Percentiles rank a stretch among this genome's conserved stretches.
Evolutionary conservation across 23 red algal species (phyloP).

Genomic region (Gracilaria vermiculophylla): DNA sequence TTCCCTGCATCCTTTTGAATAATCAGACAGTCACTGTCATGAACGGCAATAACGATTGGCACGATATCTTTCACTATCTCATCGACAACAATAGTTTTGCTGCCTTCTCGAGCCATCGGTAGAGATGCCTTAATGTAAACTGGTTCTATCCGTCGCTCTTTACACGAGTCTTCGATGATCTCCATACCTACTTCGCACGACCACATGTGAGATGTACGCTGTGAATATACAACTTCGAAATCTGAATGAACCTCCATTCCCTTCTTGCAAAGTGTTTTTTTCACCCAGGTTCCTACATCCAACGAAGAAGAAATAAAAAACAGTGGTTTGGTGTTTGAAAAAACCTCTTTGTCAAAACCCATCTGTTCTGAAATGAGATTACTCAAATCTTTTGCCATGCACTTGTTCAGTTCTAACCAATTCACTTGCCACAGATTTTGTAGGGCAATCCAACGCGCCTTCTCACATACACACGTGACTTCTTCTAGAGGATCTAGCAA

Average conservation of each 20-base stretch:
- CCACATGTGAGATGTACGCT: neutral
- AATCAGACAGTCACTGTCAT: conserved; percentile 7
- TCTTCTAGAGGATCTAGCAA: neutral
- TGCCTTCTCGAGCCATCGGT: neutral
- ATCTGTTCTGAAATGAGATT: neutral
- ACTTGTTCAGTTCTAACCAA: neutral
- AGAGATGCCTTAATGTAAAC: neutral
- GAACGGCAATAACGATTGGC: neutral
- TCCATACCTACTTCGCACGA: neutral
- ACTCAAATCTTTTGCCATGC: neutral
- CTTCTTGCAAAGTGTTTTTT: neutral
- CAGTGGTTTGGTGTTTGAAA: neutral
- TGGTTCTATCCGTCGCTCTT: neutral
- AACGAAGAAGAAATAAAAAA: neutral
- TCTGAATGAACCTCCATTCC: neutral
- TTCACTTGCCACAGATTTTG: neutral
- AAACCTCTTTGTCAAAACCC: neutral
- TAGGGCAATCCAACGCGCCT: neutral
- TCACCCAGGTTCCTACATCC: neutral
- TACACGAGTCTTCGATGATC: neutral
- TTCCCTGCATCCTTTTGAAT: neutral
- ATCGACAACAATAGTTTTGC: neutral
- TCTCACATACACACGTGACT: neutral
- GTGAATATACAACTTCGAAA: neutral
- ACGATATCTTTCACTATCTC: neutral